Evolutionary conservation across 805 yeast genomes (phyloP).

Genomic region (Maudiozyma turicensis): DNA sequence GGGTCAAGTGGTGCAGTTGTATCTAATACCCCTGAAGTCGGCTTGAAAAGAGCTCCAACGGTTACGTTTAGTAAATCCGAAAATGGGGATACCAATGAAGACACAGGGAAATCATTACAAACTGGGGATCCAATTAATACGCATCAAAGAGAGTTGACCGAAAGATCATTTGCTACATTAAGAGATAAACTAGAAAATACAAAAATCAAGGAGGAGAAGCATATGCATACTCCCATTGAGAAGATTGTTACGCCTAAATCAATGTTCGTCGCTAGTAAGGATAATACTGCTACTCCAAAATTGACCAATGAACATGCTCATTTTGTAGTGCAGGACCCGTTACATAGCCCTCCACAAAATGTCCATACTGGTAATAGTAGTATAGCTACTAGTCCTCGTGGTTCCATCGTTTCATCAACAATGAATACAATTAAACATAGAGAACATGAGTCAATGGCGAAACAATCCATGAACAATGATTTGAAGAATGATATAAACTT

Average conservation of each 20-base stretch:
- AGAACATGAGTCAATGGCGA: conserved; percentile 5
- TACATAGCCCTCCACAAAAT: conserved; percentile 33
- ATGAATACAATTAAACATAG: background rate
- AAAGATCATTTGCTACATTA: background rate
- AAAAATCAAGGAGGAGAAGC: background rate
- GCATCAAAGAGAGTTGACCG: background rate
- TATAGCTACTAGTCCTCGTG: conserved; percentile 13
- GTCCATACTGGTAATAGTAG: background rate
- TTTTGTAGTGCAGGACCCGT: conserved; percentile 58
- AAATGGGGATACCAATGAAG: background rate
- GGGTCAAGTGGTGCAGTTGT: conserved; percentile 29
- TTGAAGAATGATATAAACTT: background rate
- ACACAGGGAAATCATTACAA: background rate
- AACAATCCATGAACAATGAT: background rate
- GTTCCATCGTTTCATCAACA: conserved; percentile 5
- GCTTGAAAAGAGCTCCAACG: conserved; percentile 24
- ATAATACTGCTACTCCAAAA: background rate
- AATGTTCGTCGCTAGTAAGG: background rate
- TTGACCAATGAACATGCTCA: conserved; percentile 59
- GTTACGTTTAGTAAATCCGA: conserved; percentile 22
- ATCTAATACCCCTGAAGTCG: conserved; percentile 26
- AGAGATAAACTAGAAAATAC: background rate
- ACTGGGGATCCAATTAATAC: background rate
- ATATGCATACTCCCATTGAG: background rate
- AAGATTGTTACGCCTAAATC: background rate